phyloP scores from a whole-genome alignment of 129 eudicot species.

The Arctium minus region DNA sequence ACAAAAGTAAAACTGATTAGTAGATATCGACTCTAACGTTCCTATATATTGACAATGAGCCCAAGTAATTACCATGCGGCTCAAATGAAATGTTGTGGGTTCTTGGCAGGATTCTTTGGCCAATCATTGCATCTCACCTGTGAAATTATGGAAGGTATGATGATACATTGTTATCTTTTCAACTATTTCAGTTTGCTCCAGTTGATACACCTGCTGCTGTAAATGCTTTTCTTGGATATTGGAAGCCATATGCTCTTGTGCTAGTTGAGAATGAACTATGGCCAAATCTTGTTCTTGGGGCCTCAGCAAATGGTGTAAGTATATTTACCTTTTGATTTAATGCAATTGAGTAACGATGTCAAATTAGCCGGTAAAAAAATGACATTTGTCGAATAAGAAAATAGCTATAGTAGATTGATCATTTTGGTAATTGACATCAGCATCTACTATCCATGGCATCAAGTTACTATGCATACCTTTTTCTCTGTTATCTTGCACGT shows the following conservation, averaged over 20 bases:
- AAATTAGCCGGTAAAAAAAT: neutral
- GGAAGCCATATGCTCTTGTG: constrained; percentile 91
- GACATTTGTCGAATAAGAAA: neutral
- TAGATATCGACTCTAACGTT: neutral
- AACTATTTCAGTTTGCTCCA: constrained; percentile 81
- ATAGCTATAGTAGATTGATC: too few species aligned
- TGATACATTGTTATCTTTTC: constrained; percentile 2
- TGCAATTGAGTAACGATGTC: neutral
- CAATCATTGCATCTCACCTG: neutral
- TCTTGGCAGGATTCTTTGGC: neutral
- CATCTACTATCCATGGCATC: neutral
- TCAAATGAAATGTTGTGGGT: neutral
- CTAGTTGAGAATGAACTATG: constrained; percentile 89
- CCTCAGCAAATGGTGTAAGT: constrained; percentile 72
- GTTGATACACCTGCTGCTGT: constrained; percentile 76
- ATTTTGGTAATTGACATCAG: neutral
- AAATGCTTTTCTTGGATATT: constrained; percentile 75
- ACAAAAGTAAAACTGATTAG: neutral
- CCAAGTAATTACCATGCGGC: neutral
- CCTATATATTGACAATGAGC: too few species aligned
- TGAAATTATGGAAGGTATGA: neutral
- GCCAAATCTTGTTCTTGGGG: constrained; percentile 88
- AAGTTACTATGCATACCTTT: neutral
- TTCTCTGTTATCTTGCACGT: neutral
- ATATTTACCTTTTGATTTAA: neutral